A percentile compares a stretch with the other conserved stretches of the same genome.
These are phyloP conservation scores for Quaeritorhiza haematococci DNA, from an alignment of 371 early-diverging fungal species.

Conservation along the genomic window DNA sequence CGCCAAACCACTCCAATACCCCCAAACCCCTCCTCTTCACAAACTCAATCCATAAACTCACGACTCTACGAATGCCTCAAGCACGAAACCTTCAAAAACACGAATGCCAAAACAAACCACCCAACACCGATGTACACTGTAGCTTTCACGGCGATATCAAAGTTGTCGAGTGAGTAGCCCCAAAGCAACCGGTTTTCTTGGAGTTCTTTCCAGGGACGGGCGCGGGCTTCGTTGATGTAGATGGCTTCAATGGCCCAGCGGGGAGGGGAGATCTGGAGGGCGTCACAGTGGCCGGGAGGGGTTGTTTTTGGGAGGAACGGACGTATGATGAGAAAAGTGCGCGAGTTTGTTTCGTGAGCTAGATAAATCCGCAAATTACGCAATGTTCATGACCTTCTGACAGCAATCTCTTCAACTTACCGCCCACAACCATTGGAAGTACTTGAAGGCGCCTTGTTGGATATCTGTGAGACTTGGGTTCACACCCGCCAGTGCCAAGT, in stretches of 20 bases:
- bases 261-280: conserved; percentile 35
- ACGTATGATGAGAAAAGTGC: too few species aligned
- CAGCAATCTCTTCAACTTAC: too few species aligned
- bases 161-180: background rate
- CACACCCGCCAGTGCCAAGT: conserved; percentile 24
- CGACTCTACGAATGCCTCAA: too few species aligned
- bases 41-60: background rate
- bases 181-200: conserved; percentile 1
- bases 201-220: conserved; percentile 23
- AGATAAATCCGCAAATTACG: too few species aligned
- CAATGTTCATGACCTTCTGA: too few species aligned
- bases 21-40: background rate
- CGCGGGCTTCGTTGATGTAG: conserved; percentile 40
- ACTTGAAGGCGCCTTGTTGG: too few species aligned
- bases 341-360: too few species aligned
- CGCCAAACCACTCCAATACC: background rate
- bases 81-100: conserved; percentile 25
- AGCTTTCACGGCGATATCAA: conserved; percentile 21
- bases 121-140: conserved; percentile 25
- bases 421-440: too few species aligned
- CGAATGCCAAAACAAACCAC: conserved; percentile 29
- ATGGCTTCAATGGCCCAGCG: conserved; percentile 50
- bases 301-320: too few species aligned
- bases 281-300: conserved; percentile 10
- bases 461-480: conserved; percentile 19